Base-by-base conservation (phyloP, 768 basidiomycete genomes). In the Goffeauzyma gilvescens region DNA sequence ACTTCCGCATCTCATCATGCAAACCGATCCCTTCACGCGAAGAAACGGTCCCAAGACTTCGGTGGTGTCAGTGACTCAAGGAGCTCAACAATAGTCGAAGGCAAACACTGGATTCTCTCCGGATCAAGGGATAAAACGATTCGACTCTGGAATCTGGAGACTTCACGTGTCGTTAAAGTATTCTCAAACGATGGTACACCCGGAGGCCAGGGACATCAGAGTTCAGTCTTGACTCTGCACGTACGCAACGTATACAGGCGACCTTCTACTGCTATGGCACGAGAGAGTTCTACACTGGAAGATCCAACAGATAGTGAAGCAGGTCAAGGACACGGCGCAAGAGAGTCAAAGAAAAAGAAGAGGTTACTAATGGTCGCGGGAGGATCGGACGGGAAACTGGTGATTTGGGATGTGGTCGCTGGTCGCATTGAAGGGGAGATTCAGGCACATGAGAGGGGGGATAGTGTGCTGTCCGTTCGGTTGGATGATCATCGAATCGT, bases 71-170 rank as follows among this genome's bases (percentile, higher is more conserved):
- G n/a, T n/a, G n/a, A n/a, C n/a, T n/a, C n/a, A n/a, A n/a, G n/a
- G n/a, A n/a, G n/a, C n/a, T n/a, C n/a, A n/a, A n/a, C n/a, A n/a
- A n/a, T n/a, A n/a, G n/a, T 54, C 18, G 41, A 33, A 12, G 55
- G 55, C 1, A 36, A 55, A 31, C 52, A 59, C 25, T 63, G 61
- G 61, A 36, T 63, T 14, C 41, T 63, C 10, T 54, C 57, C 27
- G 57, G 59, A 12, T 60, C 58, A n/a, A 46, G 61, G 32, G 61
- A 63, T 45, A 46, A 49, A 26, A 55, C 54, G 4, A 42, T 63
- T 6, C 43, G 61, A 25, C 38, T 63, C 9, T 63, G 61, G 59
- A 46, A 54, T 28, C 40, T 48, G 17, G 38, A 42, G 47, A 38
- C 41, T 4, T 15, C 42, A 6, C 44, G 50, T 24, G 61, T 60